phyloP scores from a whole-genome alignment of 2,329 filamentous ascomycete genomes.

The Fusarium continuum region DNA sequence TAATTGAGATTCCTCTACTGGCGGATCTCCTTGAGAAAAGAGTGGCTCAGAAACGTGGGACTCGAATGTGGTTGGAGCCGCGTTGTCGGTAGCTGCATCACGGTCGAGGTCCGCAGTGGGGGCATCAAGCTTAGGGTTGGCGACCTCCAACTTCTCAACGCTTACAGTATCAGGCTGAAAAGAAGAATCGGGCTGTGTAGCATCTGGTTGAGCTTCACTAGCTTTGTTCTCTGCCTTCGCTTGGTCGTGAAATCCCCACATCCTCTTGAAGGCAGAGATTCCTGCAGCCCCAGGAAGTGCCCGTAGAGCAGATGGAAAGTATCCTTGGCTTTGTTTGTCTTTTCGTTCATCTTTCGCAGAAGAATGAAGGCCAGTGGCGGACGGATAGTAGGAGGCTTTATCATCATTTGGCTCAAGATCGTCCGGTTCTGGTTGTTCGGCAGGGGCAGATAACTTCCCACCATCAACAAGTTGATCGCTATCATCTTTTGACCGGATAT shows the following conservation, averaged over 20 bases:
- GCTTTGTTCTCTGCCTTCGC: background rate
- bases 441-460: background rate
- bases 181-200: background rate
- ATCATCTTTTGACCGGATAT: background rate
- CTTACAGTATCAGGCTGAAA: background rate
- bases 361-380: constrained; percentile 7
- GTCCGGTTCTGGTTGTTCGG: constrained; percentile 1
- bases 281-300: constrained; percentile 29
- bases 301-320: constrained; percentile 37
- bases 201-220: background rate
- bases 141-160: constrained; percentile 2
- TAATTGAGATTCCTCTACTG: constrained; percentile 41
- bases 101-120: background rate
- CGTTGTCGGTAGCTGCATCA: constrained; percentile 1
- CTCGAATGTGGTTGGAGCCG: constrained; percentile 20
- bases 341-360: constrained; percentile 12
- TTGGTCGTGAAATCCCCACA: constrained; percentile 34
- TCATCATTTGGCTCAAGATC: constrained; percentile 17
- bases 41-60: constrained; percentile 45
- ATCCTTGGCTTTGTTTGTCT: constrained; percentile 23
- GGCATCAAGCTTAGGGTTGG: constrained; percentile 5
- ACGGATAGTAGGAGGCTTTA: constrained; percentile 6
- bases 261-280: constrained; percentile 31
- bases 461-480: background rate
- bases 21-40: constrained; percentile 45